A percentile compares a stretch with the other conserved stretches of the same genome.
phyloP scores from a whole-genome alignment of 2,329 filamentous ascomycete genomes.

The Alternaria triticina region DNA sequence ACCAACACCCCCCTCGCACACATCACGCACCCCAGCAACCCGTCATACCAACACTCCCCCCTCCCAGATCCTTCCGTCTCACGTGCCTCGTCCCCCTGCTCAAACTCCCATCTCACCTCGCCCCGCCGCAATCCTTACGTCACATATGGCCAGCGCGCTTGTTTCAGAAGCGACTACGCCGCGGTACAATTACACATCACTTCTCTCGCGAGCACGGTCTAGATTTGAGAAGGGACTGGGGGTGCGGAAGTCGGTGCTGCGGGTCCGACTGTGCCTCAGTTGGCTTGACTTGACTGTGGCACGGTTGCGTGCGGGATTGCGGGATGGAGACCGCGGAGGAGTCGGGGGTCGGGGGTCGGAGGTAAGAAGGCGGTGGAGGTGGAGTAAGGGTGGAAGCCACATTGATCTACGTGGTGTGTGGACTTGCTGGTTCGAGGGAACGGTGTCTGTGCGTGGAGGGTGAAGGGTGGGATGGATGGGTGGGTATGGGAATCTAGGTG shows the following conservation, averaged over 20 bases:
- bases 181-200: neutral
- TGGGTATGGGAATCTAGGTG: neutral
- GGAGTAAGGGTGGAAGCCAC: neutral
- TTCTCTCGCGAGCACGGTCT: neutral
- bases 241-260: neutral
- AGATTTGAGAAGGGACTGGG: neutral
- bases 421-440: neutral
- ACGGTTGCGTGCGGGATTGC: neutral
- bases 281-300: neutral
- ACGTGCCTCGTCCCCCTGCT: neutral
- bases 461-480: neutral
- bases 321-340: neutral
- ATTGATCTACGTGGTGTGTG: neutral
- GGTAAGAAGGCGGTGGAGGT: neutral
- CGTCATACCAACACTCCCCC: neutral
- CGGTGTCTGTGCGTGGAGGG: neutral
- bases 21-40: neutral
- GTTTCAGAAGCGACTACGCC: neutral
- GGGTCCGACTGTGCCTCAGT: neutral
- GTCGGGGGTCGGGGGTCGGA: neutral
- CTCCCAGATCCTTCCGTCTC: neutral
- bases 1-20: neutral
- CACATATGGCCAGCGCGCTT: neutral
- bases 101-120: neutral
- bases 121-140: neutral